A percentile compares a stretch with the other conserved stretches of the same genome.
Evolutionary conservation across 257 asterid genomes (phyloP).

Genomic region (Capsicum pubescens): DNA sequence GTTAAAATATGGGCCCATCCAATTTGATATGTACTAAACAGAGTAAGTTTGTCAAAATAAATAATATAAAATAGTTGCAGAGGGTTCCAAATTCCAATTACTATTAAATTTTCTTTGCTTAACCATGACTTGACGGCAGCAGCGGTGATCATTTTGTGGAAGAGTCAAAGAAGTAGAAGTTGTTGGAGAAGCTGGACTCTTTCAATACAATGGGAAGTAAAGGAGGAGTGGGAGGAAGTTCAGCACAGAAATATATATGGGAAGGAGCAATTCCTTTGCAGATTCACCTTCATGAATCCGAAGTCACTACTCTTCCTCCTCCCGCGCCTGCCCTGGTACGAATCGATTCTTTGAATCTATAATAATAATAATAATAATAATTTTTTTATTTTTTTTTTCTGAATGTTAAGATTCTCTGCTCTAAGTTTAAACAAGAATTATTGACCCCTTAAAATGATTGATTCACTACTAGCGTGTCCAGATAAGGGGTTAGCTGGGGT

Average conservation of each 20-base stretch:
- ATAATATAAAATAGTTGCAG: background rate
- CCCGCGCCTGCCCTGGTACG: slow-evolving; percentile 79
- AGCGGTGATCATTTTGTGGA: background rate
- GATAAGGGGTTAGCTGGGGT: background rate
- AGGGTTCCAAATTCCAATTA: background rate
- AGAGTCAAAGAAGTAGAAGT: background rate
- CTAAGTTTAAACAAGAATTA: background rate
- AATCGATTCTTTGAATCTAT: background rate
- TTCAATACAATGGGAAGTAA: slow-evolving; percentile 31
- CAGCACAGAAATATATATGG: slow-evolving; percentile 84
- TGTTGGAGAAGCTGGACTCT: background rate
- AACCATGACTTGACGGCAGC: background rate
- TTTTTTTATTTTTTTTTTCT: background rate
- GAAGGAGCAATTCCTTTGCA: slow-evolving; percentile 95
- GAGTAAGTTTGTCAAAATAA: background rate
- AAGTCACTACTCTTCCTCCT: slow-evolving; percentile 92
- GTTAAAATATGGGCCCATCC: too few relatives aligned
- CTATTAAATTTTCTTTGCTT: background rate
- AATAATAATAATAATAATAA: background rate
- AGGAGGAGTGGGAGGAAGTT: slow-evolving; percentile 45
- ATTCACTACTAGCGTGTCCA: background rate
- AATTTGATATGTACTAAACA: too few relatives aligned
- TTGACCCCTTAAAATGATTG: background rate
- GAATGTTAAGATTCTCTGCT: background rate
- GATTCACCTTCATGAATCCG: slow-evolving; percentile 94